Evolutionary conservation across 192 early-diverging fungal species (phyloP).

Genomic region (Backusella australiensis): DNA sequence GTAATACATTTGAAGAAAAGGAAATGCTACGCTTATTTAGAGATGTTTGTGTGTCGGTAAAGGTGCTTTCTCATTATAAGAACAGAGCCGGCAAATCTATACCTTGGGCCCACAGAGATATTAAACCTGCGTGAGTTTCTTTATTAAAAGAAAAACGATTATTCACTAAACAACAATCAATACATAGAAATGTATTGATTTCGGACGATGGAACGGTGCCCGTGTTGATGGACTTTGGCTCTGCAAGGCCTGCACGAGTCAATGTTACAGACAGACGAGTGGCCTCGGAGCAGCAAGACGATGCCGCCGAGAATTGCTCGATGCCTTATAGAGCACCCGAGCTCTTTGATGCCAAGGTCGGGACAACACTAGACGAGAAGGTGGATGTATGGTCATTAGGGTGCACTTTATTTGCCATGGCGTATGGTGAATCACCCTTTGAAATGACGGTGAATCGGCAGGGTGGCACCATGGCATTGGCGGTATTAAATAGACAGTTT

Average conservation of each 20-base stretch:
- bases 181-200: constrained; percentile 59
- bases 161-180: background rate
- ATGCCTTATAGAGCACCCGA: constrained; percentile 78
- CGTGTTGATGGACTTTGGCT: constrained; percentile 73
- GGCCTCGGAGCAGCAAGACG: constrained; percentile 62
- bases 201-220: constrained; percentile 57
- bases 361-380: constrained; percentile 54
- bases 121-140: constrained; percentile 51
- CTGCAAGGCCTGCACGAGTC: constrained; percentile 48
- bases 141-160: background rate
- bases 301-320: constrained; percentile 64
- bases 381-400: constrained; percentile 80
- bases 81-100: constrained; percentile 19
- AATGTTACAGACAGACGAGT: constrained; percentile 44
- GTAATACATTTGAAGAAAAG: constrained; percentile 47
- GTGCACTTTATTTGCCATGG: constrained; percentile 67
- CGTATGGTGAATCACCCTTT: constrained; percentile 65
- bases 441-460: constrained; percentile 62
- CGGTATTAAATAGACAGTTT: constrained; percentile 62
- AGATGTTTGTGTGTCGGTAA: constrained; percentile 56
- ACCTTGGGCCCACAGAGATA: constrained; percentile 64
- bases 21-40: constrained; percentile 57
- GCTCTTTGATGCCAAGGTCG: constrained; percentile 70
- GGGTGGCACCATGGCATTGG: constrained; percentile 65
- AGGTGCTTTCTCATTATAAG: constrained; percentile 51